Evolutionary conservation across 2,329 filamentous ascomycete species (phyloP).

Genomic region (Gliomastix tumulicola): DNA sequence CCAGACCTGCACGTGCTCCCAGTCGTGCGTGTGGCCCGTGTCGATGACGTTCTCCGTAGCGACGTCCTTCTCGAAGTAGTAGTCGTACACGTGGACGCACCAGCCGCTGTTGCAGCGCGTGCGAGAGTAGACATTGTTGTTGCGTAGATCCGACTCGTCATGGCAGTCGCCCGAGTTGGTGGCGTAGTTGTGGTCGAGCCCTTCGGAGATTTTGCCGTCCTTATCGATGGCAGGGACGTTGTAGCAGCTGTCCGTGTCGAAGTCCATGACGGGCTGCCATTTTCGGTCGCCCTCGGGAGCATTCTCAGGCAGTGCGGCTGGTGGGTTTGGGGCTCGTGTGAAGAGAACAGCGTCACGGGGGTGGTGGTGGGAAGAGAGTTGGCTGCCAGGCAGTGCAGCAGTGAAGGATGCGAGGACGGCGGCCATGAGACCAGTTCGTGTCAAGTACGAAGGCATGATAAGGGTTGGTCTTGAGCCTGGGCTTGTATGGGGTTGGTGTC

Average conservation of each 20-base stretch:
- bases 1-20: slow-evolving; percentile 27
- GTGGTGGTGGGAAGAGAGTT: not conserved
- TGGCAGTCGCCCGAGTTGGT: slow-evolving; percentile 17
- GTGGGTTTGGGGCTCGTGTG: slow-evolving; percentile 7
- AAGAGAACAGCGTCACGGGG: not conserved
- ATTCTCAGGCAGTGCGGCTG: slow-evolving; percentile 8
- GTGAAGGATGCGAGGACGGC: no score
- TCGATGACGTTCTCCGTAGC: slow-evolving; percentile 9
- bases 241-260: slow-evolving; percentile 27
- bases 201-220: slow-evolving; percentile 17
- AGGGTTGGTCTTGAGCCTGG: no score
- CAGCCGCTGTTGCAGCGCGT: slow-evolving; percentile 31
- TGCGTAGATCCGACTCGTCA: slow-evolving; percentile 17
- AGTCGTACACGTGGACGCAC: slow-evolving; percentile 33
- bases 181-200: slow-evolving; percentile 15
- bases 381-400: no score
- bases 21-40: slow-evolving; percentile 28
- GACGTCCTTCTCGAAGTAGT: slow-evolving; percentile 35
- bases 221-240: slow-evolving; percentile 23
- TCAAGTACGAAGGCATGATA: no score
- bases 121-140: slow-evolving; percentile 32
- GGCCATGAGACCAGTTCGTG: no score
- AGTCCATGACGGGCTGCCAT: slow-evolving; percentile 14
- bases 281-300: slow-evolving; percentile 11
- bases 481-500: no score